Conservation (phyloP, 2,329 filamentous ascomycete species). For the Paecilomyces sp. region DNA sequence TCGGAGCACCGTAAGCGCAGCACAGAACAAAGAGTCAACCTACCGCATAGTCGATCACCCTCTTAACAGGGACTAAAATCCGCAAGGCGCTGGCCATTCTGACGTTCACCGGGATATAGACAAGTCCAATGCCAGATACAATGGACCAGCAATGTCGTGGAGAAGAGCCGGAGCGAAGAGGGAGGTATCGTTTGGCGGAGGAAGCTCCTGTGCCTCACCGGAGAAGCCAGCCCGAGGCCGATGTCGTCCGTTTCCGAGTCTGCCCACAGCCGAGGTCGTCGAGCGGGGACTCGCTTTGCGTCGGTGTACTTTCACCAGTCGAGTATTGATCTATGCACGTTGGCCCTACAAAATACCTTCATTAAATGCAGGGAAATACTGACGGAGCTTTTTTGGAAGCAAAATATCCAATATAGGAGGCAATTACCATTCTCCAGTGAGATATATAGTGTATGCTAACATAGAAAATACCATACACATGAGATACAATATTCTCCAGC, state of each 20-base stretch:
- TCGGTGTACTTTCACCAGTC: neutral
- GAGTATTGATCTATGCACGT: neutral
- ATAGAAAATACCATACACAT: too few relatives aligned
- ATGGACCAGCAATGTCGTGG: neutral
- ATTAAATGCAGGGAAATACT: too few relatives aligned
- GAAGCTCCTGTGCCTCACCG: conserved; percentile 1
- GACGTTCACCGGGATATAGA: conserved; percentile 1
- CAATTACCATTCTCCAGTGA: too few relatives aligned
- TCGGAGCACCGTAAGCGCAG: neutral
- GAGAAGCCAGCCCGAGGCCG: conserved; percentile 1
- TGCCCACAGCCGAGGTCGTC: conserved; percentile 2
- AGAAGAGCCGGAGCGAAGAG: neutral
- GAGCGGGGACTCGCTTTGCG: neutral
- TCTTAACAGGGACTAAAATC: conserved; percentile 74
- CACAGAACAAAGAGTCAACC: conserved; percentile 23
- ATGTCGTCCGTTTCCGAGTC: neutral
- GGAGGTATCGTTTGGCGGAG: neutral
- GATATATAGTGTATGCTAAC: too few relatives aligned
- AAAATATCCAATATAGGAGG: too few relatives aligned
- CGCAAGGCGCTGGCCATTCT: conserved; percentile 49
- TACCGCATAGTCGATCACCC: conserved; percentile 83
- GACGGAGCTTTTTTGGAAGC: too few relatives aligned
- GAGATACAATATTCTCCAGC: too few relatives aligned
- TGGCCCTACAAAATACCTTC: too few relatives aligned
- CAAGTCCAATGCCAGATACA: conserved; percentile 1